Evolutionary conservation across 2,329 filamentous ascomycete genomes (phyloP).

Genomic region (Neurospora crassa): DNA sequence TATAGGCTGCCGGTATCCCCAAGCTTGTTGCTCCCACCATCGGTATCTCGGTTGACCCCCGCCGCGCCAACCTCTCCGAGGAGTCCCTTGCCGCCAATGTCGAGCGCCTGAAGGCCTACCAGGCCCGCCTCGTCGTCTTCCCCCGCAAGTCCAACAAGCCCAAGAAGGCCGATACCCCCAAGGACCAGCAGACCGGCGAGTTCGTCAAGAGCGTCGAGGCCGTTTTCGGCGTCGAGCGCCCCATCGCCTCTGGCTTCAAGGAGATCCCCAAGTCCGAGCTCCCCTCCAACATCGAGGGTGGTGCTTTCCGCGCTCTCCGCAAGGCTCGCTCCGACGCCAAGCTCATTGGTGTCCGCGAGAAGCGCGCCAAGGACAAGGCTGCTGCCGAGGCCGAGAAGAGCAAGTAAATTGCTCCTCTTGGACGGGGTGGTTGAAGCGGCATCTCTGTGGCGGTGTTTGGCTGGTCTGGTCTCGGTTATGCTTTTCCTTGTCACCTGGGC

Average conservation of each 20-base stretch:
- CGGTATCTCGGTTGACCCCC: slow-evolving; percentile 92
- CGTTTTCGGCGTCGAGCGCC: slow-evolving; percentile 44
- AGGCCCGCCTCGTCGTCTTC: slow-evolving; percentile 92
- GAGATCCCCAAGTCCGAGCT: slow-evolving; percentile 78
- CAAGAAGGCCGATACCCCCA: slow-evolving; percentile 85
- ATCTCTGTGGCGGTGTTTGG: slow-evolving; percentile 18
- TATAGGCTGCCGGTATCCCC: slow-evolving; percentile 85
- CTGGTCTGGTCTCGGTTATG: slow-evolving; percentile 20
- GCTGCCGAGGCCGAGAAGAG: slow-evolving; percentile 73
- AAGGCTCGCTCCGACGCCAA: slow-evolving; percentile 75
- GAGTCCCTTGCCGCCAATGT: slow-evolving; percentile 94
- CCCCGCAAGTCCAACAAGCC: slow-evolving; percentile 87
- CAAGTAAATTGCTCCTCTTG: slow-evolving; percentile 52
- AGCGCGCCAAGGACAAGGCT: slow-evolving; percentile 82
- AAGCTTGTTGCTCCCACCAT: slow-evolving; percentile 91
- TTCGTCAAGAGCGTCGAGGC: slow-evolving; percentile 51
- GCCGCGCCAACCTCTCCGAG: slow-evolving; percentile 94
- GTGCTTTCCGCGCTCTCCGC: slow-evolving; percentile 80
- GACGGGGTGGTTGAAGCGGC: neutral
- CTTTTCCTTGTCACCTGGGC: slow-evolving; percentile 20
- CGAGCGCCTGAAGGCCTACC: slow-evolving; percentile 96
- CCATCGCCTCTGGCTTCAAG: slow-evolving; percentile 53
- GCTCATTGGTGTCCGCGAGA: slow-evolving; percentile 76
- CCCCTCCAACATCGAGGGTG: slow-evolving; percentile 65
- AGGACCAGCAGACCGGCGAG: slow-evolving; percentile 53